Conservation (phyloP, 2,329 filamentous ascomycete genomes). For the Trichophyton benhamiae region DNA sequence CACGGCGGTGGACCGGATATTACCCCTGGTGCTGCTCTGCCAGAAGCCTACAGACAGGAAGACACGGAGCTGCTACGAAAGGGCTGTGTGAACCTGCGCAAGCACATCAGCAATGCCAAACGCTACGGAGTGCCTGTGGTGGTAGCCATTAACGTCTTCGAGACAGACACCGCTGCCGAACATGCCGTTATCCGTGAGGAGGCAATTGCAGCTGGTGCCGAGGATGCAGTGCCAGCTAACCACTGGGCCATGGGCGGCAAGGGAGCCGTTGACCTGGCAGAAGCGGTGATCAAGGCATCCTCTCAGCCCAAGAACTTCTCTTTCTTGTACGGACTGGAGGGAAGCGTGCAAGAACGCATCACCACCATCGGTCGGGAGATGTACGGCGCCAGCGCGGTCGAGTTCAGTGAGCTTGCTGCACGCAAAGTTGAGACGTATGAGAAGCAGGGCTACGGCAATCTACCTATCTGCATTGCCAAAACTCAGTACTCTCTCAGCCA, state of each 20-base stretch:
- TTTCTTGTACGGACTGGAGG: conserved; percentile 70
- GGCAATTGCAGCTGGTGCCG: conserved; percentile 78
- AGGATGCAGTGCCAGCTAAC: conserved; percentile 85
- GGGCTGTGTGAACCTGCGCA: conserved; percentile 87
- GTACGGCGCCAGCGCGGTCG: conserved; percentile 82
- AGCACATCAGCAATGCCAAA: conserved; percentile 86
- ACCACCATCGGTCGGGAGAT: conserved; percentile 81
- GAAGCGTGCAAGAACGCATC: conserved; percentile 75
- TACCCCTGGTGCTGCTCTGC: conserved; percentile 69
- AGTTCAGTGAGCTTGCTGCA: conserved; percentile 87
- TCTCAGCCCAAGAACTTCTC: conserved; percentile 78
- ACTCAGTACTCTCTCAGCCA: conserved; percentile 95
- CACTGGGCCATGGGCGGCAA: conserved; percentile 94
- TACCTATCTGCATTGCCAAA: conserved; percentile 96
- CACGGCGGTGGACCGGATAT: conserved; percentile 95
- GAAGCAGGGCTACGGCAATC: conserved; percentile 76
- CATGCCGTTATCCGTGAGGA: conserved; percentile 82
- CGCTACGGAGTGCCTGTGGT: conserved; percentile 86
- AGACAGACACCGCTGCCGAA: conserved; percentile 86
- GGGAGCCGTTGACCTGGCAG: conserved; percentile 78
- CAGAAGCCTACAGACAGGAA: conserved; percentile 81
- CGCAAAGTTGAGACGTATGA: conserved; percentile 95
- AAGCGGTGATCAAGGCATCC: conserved; percentile 70
- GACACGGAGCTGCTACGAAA: conserved; percentile 81
- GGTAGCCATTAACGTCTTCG: conserved; percentile 93